phyloP scores from a whole-genome alignment of 805 yeast genomes.

The Tetrapisispora iriomotensis region DNA sequence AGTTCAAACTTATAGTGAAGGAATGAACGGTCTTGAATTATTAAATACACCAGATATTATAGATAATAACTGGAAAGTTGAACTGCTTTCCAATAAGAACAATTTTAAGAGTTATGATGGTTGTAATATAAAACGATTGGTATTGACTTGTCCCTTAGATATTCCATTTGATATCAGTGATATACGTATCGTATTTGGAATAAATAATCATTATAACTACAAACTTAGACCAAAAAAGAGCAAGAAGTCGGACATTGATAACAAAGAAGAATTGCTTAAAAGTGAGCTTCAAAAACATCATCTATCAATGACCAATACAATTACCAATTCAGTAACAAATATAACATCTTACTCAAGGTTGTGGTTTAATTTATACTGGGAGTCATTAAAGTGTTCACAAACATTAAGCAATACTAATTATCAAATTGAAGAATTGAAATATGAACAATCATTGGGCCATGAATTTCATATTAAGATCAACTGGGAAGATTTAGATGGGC shows the following conservation, averaged over 20 bases:
- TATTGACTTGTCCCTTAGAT: background rate
- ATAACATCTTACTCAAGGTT: constrained; percentile 23
- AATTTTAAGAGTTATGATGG: background rate
- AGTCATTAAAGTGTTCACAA: constrained; percentile 21
- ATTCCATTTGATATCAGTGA: constrained; percentile 10
- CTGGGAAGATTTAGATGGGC: constrained; percentile 60
- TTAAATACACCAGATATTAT: constrained; percentile 1
- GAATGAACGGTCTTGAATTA: constrained; percentile 10
- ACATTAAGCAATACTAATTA: constrained; percentile 7
- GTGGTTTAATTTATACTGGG: constrained; percentile 40
- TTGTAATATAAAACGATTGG: background rate
- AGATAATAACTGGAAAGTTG: background rate
- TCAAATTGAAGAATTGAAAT: constrained; percentile 9
- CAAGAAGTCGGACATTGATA: background rate
- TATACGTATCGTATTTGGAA: constrained; percentile 19
- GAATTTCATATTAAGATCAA: constrained; percentile 9
- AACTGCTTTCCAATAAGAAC: background rate
- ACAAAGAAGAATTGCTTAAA: background rate
- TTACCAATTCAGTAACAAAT: constrained; percentile 12
- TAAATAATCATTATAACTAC: constrained; percentile 4
- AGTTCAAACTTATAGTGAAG: constrained; percentile 14
- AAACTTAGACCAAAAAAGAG: background rate
- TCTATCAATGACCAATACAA: constrained; percentile 3
- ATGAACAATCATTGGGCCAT: constrained; percentile 11
- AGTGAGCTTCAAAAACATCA: background rate